Percentiles rank a stretch among this genome's conserved stretches.
Conservation (phyloP, 2,329 filamentous ascomycete genomes). For the Aspergillus aculeatus region DNA sequence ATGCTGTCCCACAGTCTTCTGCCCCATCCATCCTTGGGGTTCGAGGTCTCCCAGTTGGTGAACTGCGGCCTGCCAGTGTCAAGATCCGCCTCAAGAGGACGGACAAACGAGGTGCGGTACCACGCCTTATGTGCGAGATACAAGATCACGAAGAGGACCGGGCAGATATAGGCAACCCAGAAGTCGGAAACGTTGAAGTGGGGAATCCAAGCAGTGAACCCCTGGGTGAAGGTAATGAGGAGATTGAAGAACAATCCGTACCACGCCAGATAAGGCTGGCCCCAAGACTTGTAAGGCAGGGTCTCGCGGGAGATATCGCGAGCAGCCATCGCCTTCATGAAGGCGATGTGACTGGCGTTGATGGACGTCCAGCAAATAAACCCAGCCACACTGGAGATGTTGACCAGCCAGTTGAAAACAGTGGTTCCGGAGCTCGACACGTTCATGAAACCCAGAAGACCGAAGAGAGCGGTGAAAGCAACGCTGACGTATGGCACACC, state of each 20-base stretch:
- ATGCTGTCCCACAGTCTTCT: constrained; percentile 13
- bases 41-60: constrained; percentile 31
- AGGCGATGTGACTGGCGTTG: constrained; percentile 59
- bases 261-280: constrained; percentile 63
- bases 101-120: constrained; percentile 36
- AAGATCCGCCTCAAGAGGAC: constrained; percentile 42
- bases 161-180: constrained; percentile 63
- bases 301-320: constrained; percentile 57
- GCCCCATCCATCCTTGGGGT: constrained; percentile 23
- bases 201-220: constrained; percentile 65
- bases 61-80: constrained; percentile 36
- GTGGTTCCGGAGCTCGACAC: constrained; percentile 60
- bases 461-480: constrained; percentile 49
- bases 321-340: constrained; percentile 57
- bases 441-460: constrained; percentile 68
- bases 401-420: constrained; percentile 50
- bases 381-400: constrained; percentile 31
- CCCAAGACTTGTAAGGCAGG: constrained; percentile 60
- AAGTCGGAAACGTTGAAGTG: constrained; percentile 59
- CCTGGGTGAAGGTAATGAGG: constrained; percentile 64
- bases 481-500: constrained; percentile 46
- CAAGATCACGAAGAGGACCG: constrained; percentile 61
- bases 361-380: constrained; percentile 35
- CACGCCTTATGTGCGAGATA: constrained; percentile 59
- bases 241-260: constrained; percentile 65